phyloP scores from a whole-genome alignment of 208 protist genomes.

The Wallacemonas rigidus region DNA sequence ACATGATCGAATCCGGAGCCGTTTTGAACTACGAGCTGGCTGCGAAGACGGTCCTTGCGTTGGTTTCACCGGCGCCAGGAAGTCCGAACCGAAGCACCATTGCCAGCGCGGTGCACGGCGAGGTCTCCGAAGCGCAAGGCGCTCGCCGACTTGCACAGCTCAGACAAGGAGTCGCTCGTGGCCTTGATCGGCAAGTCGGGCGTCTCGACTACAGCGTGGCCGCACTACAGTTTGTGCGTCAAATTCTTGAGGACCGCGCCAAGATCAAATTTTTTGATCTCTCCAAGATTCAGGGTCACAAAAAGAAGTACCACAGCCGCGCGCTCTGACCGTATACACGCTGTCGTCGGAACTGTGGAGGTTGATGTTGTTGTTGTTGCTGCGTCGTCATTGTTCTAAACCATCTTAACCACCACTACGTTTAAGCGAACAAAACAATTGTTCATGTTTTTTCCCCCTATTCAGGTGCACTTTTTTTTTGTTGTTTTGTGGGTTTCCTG shows the following conservation, averaged over 20 bases:
- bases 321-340: constrained; percentile 21
- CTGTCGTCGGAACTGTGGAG: no score
- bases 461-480: no score
- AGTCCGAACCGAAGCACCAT: constrained; percentile 21
- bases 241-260: constrained; percentile 58
- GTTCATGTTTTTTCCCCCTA: no score
- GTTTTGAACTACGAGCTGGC: constrained; percentile 87
- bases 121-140: constrained; percentile 63
- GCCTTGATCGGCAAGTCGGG: constrained; percentile 52
- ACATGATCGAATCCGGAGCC: constrained; percentile 56
- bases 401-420: no score
- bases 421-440: no score
- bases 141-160: constrained; percentile 60
- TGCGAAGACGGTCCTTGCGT: constrained; percentile 67
- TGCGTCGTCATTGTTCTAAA: no score
- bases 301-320: constrained; percentile 79
- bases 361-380: no score
- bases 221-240: constrained; percentile 67
- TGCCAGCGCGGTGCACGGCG: constrained; percentile 54
- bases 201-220: constrained; percentile 83
- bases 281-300: constrained; percentile 83
- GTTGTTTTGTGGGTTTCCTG: no score
- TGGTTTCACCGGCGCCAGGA: constrained; percentile 53
- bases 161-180: constrained; percentile 60
- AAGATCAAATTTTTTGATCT: constrained; percentile 82